These are phyloP conservation scores for Taphrina pruni DNA, from an alignment of 1,139 yeast genomes.

Conservation along the genomic window DNA sequence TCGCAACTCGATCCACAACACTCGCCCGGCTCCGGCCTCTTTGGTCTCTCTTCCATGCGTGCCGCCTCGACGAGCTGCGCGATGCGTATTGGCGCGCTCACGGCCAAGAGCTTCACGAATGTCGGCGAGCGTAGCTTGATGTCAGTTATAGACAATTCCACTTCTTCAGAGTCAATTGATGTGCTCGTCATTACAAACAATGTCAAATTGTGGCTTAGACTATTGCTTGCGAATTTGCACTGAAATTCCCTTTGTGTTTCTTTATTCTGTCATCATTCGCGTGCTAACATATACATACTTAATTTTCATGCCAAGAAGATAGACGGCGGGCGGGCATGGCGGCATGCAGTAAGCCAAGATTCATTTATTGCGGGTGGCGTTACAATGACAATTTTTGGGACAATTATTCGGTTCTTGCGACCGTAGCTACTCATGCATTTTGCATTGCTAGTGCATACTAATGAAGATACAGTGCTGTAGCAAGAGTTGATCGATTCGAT, in stretches of 20 bases:
- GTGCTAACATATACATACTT: too few relatives aligned
- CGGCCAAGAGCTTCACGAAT: background rate
- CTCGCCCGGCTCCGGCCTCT: slow-evolving; percentile 22
- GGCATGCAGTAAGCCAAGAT: background rate
- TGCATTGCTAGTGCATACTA: background rate
- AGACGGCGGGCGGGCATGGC: background rate
- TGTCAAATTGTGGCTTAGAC: too few relatives aligned
- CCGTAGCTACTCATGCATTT: background rate
- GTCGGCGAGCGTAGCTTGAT: slow-evolving; percentile 2
- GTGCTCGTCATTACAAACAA: background rate
- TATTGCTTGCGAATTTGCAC: too few relatives aligned
- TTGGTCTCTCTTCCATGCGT: slow-evolving; percentile 6
- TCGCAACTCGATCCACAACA: slow-evolving; percentile 21
- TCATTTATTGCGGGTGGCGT: slow-evolving; percentile 5
- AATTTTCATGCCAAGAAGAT: background rate
- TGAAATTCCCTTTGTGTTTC: too few relatives aligned
- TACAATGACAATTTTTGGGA: background rate
- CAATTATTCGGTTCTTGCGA: background rate
- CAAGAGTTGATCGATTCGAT: too few relatives aligned
- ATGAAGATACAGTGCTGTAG: background rate
- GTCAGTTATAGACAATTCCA: background rate
- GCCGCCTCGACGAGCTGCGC: slow-evolving; percentile 7
- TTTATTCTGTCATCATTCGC: too few relatives aligned
- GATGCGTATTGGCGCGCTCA: background rate
- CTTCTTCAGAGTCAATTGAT: background rate